Base-by-base conservation (phyloP, 169 alveolate species). In the Plasmodium inui region DNA sequence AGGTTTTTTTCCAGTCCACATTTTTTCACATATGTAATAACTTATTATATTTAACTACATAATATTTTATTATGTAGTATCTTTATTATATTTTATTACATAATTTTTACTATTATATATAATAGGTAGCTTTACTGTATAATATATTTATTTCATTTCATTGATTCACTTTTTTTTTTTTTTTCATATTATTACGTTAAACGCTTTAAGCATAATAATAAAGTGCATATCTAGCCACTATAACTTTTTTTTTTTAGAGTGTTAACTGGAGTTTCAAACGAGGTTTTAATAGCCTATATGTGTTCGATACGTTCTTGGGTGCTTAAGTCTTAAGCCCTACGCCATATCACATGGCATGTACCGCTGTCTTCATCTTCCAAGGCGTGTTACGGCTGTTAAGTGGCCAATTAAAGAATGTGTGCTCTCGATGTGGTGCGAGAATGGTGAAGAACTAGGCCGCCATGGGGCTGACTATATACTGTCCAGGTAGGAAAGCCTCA, bases 101-200 rank as follows among this genome's bases (percentile, higher is more conserved):
- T 61, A 61, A 61, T 61, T 61, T 67, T 67, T 67, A 67, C 19
- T 67, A 67, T 67, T 67, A 26, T 28, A 67, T 67, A 67, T 26
- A 28, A 67, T 19, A 74, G 61, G 14, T 74, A 39, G 37, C 55
- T 30, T 74, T 34, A 32, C 12, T 28, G n/a, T 74, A 34, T 74
- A 34, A 72, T 34, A 28, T 72, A 34, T 72, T 72, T 72, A 72
- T 34, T 39, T 26, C 28, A 34, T 19, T 74, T 74, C 57, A 32
- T n/a, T 74, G 46, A 34, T 74, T 74, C 83, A 32, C 57, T 34
- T 74, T 74, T 74, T 73, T 73, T 74, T 72, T 30, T 72, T 74
- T 74, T 74, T 74, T 32, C 32, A n/a, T 74, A 74, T 74, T n/a
- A 34, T 74, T 67, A 67, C n/a, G 14, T 67, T 67, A 67, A 26